These are phyloP conservation scores for Pleurotus giganteus DNA, from an alignment of 768 basidiomycete species.

Conservation along the genomic window DNA sequence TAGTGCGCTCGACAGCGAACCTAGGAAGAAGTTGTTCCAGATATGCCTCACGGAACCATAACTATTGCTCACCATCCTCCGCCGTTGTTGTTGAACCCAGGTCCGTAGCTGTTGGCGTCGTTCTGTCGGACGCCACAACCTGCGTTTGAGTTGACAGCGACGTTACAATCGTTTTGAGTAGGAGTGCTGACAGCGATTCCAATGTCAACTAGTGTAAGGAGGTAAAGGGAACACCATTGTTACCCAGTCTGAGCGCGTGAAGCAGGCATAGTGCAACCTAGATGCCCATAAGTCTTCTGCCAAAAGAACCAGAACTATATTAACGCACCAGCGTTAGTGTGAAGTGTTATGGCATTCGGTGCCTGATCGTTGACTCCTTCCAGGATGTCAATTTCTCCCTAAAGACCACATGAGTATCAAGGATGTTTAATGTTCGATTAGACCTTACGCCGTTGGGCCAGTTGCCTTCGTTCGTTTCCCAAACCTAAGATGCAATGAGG, in stretches of 20 bases:
- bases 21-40: constrained; percentile 22
- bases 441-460: constrained; percentile 19
- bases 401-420: constrained; percentile 21
- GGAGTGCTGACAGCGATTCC: constrained; percentile 29
- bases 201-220: too few species aligned
- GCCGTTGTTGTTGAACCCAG: constrained; percentile 54
- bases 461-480: constrained; percentile 13
- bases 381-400: constrained; percentile 54
- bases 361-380: constrained; percentile 58
- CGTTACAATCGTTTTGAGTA: constrained; percentile 46
- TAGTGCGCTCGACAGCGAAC: constrained; percentile 64
- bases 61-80: constrained; percentile 54
- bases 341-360: constrained; percentile 53
- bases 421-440: constrained; percentile 15
- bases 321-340: constrained; percentile 46
- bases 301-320: neutral
- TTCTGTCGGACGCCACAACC: constrained; percentile 53
- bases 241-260: constrained; percentile 47
- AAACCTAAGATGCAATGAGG: neutral
- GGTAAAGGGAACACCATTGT: constrained; percentile 11
- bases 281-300: neutral
- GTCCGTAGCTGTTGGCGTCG: constrained; percentile 50
- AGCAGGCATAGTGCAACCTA: constrained; percentile 54
- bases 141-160: constrained; percentile 42
- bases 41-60: neutral